A percentile compares a stretch with the other conserved stretches of the same genome.
phyloP scores from a whole-genome alignment of 2,329 filamentous ascomycete species.

The Lasiodiplodia sp. region DNA sequence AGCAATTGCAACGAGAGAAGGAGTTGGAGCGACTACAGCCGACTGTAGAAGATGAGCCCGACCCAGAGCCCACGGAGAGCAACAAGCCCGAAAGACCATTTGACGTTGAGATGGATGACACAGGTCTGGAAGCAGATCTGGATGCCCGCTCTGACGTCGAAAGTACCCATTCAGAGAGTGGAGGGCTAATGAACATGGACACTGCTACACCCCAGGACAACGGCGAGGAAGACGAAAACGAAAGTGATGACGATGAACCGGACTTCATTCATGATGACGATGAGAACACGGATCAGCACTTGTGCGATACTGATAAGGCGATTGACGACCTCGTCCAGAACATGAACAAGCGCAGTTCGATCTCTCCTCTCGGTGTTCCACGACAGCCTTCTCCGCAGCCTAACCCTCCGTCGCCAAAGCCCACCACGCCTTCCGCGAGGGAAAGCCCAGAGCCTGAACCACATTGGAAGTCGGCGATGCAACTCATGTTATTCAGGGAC shows the following conservation, averaged over 20 bases:
- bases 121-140: neutral
- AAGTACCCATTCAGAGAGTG: neutral
- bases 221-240: neutral
- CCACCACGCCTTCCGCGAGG: neutral
- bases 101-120: too few species aligned
- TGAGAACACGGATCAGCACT: neutral
- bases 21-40: slow-evolving; percentile 4
- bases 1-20: neutral
- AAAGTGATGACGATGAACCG: neutral
- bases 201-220: neutral
- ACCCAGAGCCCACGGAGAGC: neutral
- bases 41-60: neutral
- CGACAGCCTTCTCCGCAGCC: neutral
- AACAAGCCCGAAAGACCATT: too few species aligned
- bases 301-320: neutral
- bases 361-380: too few species aligned
- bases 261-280: neutral
- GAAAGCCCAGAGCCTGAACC: neutral
- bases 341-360: neutral
- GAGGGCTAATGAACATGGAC: neutral
- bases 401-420: neutral
- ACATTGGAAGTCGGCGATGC: neutral
- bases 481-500: neutral
- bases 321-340: neutral
- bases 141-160: neutral